Evolutionary conservation across 1,284 basidiomycete species (phyloP), one percentile per base, ranked within the genome.

Genomic region (Agaricales sp.): DNA sequence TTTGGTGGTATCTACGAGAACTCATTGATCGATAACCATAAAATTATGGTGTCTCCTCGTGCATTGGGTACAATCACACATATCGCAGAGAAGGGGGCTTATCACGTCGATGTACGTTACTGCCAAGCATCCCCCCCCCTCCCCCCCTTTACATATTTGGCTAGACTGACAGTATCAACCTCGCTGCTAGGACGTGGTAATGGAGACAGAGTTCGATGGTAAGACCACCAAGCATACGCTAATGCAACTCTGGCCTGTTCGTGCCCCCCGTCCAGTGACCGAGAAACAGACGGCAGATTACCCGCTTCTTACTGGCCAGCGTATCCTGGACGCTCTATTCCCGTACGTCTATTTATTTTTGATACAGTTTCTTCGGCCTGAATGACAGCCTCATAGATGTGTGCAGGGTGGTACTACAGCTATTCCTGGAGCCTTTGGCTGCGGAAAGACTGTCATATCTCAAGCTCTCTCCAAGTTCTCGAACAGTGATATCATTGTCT

Each of bases 351-450:
- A 25, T 26, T 49, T 48, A n/a, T n/a, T n/a, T n/a, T n/a, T n/a
- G n/a, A n/a, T n/a, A n/a, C n/a, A n/a, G n/a, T n/a, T n/a, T n/a
- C n/a, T n/a, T n/a, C n/a, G n/a, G n/a, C n/a, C n/a, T n/a, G n/a
- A n/a, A n/a, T n/a, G n/a, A n/a, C n/a, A n/a, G n/a, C 49, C n/a
- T 23, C 52, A 1, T 58, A 87, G 86, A 21, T 95, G 92, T 67
- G 94, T 99, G 2, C 96, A 99, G 72, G 96, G 96, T 58, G 96
- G 96, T 52, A 99, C 96, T 6, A 99, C 96, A 4, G 93, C 95
- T 54, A 99, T 99, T 65, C 96, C 96, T 23, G 96, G 96, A 59
- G 96, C 96, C 58, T 99, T 99, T 67, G 96, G 96, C 61, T 98
- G 95, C 61, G 92, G 92, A 58, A 94, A 94, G 75, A 97, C 93